Percentiles rank a stretch among this genome's conserved stretches.
phyloP scores from a whole-genome alignment of 2,329 filamentous ascomycete species.

The Phyllosticta capitalensis region DNA sequence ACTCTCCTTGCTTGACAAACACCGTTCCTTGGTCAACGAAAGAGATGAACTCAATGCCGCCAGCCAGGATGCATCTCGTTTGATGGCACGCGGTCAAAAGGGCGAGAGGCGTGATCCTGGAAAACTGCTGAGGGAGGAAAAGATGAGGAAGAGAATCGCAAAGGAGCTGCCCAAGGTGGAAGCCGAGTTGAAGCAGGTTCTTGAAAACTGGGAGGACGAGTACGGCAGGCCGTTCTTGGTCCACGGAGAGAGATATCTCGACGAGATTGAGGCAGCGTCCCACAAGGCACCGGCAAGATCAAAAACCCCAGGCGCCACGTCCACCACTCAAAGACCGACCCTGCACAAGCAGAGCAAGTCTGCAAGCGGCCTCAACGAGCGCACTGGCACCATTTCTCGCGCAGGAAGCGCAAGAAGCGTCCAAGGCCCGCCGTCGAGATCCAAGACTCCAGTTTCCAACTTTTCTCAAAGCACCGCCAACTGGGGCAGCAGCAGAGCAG shows the following conservation, averaged over 20 bases:
- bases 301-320: constrained; percentile 59
- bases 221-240: constrained; percentile 90
- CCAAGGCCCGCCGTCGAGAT: constrained; percentile 28
- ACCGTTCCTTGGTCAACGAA: constrained; percentile 74
- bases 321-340: constrained; percentile 12
- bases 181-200: constrained; percentile 67
- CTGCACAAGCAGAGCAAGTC: constrained; percentile 25
- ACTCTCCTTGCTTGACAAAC: constrained; percentile 70
- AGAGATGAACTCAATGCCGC: constrained; percentile 81
- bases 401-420: constrained; percentile 33
- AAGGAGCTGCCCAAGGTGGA: constrained; percentile 93
- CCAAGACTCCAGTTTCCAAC: constrained; percentile 35
- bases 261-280: constrained; percentile 61
- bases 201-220: constrained; percentile 86
- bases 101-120: constrained; percentile 91
- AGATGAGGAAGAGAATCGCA: constrained; percentile 94
- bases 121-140: constrained; percentile 88
- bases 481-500: constrained; percentile 7
- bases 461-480: constrained; percentile 18
- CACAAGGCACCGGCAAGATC: constrained; percentile 54
- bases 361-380: constrained; percentile 13
- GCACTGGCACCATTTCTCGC: constrained; percentile 15
- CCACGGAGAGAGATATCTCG: constrained; percentile 82
- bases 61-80: constrained; percentile 85
- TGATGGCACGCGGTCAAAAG: constrained; percentile 86